Evolutionary conservation across 805 yeast species (phyloP).

Genomic region (Candida fluviatilis): DNA sequence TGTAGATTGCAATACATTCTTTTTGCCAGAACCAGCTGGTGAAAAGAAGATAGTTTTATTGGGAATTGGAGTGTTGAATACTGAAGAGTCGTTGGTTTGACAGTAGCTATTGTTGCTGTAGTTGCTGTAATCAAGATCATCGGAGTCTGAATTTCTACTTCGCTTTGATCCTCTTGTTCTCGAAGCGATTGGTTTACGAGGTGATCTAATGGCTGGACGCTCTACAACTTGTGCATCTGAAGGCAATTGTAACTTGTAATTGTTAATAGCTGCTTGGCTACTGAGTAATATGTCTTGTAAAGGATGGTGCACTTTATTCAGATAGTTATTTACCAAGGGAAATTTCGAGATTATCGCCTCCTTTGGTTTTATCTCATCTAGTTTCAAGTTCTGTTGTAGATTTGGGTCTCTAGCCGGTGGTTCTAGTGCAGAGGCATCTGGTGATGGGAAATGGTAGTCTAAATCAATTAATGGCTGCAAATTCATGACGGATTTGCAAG

Average conservation of each 20-base stretch:
- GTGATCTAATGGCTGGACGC: background rate
- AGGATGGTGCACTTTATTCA: slow-evolving; percentile 14
- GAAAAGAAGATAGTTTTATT: slow-evolving; percentile 26
- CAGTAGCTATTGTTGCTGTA: slow-evolving; percentile 5
- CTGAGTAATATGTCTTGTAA: slow-evolving; percentile 18
- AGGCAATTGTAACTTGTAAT: slow-evolving; percentile 16
- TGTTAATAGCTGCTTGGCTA: slow-evolving; percentile 11
- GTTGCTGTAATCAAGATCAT: slow-evolving; percentile 4
- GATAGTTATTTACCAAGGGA: slow-evolving; percentile 9
- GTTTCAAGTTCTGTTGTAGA: slow-evolving; percentile 5
- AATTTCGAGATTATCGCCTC: slow-evolving; percentile 5
- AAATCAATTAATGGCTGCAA: slow-evolving; percentile 10
- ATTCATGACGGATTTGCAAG: background rate
- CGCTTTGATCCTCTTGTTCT: slow-evolving; percentile 10
- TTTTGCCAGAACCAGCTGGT: slow-evolving; percentile 20
- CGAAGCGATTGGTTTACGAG: background rate
- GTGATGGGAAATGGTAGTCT: slow-evolving; percentile 12
- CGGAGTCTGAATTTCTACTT: slow-evolving; percentile 1
- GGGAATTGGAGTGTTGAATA: slow-evolving; percentile 22
- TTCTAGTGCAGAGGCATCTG: background rate
- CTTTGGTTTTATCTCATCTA: slow-evolving; percentile 11
- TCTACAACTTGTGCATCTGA: slow-evolving; percentile 5
- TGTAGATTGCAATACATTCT: slow-evolving; percentile 16
- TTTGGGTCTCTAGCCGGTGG: background rate
- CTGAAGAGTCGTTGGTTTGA: slow-evolving; percentile 9